A percentile compares a stretch with the other conserved stretches of the same genome.
phyloP scores from a whole-genome alignment of 805 yeast genomes.

The Starmerella davenportii region DNA sequence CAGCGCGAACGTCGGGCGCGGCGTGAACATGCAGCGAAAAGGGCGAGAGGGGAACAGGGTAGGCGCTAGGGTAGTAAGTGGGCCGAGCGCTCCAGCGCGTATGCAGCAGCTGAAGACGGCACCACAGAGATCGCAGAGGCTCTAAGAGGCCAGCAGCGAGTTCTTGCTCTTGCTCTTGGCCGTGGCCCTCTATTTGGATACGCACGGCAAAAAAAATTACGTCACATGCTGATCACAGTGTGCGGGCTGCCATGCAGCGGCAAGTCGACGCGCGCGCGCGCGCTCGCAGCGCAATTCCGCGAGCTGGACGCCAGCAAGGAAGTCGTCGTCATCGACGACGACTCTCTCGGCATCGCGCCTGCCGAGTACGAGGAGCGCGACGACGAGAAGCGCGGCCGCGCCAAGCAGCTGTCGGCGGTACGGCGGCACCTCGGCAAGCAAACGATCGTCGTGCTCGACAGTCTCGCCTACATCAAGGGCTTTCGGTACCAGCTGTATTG shows the following conservation, averaged over 20 bases:
- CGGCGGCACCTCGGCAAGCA: slow-evolving; percentile 55
- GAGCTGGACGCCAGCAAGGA: slow-evolving; percentile 28
- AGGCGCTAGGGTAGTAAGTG: too few species aligned
- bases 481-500: slow-evolving; percentile 86
- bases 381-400: slow-evolving; percentile 66
- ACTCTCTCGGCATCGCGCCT: slow-evolving; percentile 52
- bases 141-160: too few species aligned
- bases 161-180: too few species aligned
- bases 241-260: slow-evolving; percentile 82
- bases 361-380: slow-evolving; percentile 50
- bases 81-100: too few species aligned
- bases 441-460: slow-evolving; percentile 67
- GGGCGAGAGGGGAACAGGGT: too few species aligned
- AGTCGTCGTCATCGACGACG: slow-evolving; percentile 61
- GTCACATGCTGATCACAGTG: slow-evolving; percentile 64
- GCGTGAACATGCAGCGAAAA: slow-evolving; percentile 37
- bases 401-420: slow-evolving; percentile 73
- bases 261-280: slow-evolving; percentile 54
- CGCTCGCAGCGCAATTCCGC: slow-evolving; percentile 34
- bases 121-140: too few species aligned
- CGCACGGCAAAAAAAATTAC: too few species aligned
- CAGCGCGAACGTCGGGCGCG: slow-evolving; percentile 56
- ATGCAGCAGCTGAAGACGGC: too few species aligned
- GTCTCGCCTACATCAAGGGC: slow-evolving; percentile 81
- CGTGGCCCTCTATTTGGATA: too few species aligned